Percentiles rank a stretch among this genome's conserved stretches.
Evolutionary conservation across 805 yeast genomes (phyloP).

Genomic region (Candida jianshihensis): DNA sequence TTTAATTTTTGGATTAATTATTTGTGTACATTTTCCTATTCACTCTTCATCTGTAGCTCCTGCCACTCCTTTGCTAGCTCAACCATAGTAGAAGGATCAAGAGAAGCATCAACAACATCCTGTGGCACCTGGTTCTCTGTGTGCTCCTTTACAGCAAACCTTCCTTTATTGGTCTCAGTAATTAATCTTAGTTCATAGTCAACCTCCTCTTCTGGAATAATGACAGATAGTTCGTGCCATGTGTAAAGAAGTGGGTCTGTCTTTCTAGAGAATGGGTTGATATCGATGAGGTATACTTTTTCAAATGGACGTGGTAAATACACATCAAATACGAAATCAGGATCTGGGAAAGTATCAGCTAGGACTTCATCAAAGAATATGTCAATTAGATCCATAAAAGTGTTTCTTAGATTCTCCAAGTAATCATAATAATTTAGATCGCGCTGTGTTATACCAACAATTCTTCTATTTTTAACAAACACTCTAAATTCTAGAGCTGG

Average conservation of each 20-base stretch:
- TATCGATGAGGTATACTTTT: constrained; percentile 66
- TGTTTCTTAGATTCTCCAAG: constrained; percentile 43
- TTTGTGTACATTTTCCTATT: neutral
- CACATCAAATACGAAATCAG: constrained; percentile 65
- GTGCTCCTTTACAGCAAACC: constrained; percentile 77
- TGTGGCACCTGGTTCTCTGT: constrained; percentile 88
- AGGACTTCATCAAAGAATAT: constrained; percentile 47
- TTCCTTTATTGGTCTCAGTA: constrained; percentile 58
- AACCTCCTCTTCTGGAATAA: constrained; percentile 24
- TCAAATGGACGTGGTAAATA: constrained; percentile 73
- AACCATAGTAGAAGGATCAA: constrained; percentile 61
- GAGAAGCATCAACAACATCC: constrained; percentile 81
- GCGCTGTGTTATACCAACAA: constrained; percentile 77
- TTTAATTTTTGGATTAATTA: no score
- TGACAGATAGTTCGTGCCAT: constrained; percentile 68
- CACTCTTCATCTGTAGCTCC: constrained; percentile 27
- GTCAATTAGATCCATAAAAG: constrained; percentile 41
- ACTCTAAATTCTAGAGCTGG: constrained; percentile 92
- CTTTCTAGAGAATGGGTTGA: constrained; percentile 76
- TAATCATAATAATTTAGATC: constrained; percentile 80
- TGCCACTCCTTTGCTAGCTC: constrained; percentile 61
- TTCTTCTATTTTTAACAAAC: constrained; percentile 56
- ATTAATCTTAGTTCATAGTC: constrained; percentile 58
- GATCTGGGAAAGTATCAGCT: constrained; percentile 43
- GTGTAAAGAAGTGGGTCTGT: constrained; percentile 75